A percentile compares a stretch with the other conserved stretches of the same genome.
These are phyloP conservation scores for Telopea speciosissima DNA, from an alignment of 177 flowering plant genomes.

Conservation along the genomic window DNA sequence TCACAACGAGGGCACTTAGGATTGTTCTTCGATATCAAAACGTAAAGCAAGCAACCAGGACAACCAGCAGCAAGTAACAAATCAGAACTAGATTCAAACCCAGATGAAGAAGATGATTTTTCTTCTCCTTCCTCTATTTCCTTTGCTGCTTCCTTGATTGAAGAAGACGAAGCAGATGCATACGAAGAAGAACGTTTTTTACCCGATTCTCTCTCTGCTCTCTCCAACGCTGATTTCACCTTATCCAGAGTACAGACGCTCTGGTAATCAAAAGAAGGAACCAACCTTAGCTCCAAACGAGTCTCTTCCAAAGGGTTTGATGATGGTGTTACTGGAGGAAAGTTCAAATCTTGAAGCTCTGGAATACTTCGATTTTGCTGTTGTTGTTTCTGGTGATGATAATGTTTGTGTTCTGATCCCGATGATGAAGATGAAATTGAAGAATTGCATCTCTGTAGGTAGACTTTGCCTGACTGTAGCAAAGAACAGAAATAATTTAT, in stretches of 20 bases:
- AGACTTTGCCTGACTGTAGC: constrained; percentile 71
- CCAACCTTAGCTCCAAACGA: constrained; percentile 43
- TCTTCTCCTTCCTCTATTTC: constrained; percentile 28
- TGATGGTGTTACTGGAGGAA: constrained; percentile 30
- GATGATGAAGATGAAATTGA: constrained; percentile 26
- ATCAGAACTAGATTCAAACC: constrained; percentile 11
- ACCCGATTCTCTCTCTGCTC: constrained; percentile 42
- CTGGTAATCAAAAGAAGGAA: constrained; percentile 34
- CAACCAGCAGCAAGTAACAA: constrained; percentile 62
- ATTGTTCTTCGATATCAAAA: constrained; percentile 52
- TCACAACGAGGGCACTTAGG: constrained; percentile 82
- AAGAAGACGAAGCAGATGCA: constrained; percentile 35
- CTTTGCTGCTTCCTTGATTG: constrained; percentile 29
- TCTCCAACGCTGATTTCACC: constrained; percentile 79
- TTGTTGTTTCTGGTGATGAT: constrained; percentile 7
- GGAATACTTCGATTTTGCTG: constrained; percentile 1
- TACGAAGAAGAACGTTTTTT: constrained; percentile 11
- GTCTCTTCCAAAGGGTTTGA: constrained; percentile 32
- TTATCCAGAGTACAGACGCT: constrained; percentile 93
- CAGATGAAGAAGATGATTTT: constrained; percentile 6
- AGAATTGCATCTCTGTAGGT: constrained; percentile 52
- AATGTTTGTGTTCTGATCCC: constrained; percentile 14
- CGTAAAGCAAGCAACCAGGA: constrained; percentile 71
- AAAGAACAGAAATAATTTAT: background rate
- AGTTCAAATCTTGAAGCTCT: constrained; percentile 34